These are phyloP conservation scores for Petrea volubilis DNA, from an alignment of 257 asterid genomes.

Conservation along the genomic window DNA sequence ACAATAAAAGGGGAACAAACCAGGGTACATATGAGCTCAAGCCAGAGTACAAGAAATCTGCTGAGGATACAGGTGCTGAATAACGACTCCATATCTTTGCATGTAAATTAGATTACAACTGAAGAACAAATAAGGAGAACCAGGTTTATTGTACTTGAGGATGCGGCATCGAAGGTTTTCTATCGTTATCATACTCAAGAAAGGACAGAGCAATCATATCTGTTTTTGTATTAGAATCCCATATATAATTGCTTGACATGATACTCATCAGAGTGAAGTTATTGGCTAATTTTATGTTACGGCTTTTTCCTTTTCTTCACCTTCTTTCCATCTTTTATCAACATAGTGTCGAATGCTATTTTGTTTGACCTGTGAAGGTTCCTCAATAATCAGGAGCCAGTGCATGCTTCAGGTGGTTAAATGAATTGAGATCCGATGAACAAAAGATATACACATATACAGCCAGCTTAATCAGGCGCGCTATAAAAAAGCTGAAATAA, in stretches of 20 bases:
- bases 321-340: conserved; percentile 7
- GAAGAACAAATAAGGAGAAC: conserved; percentile 18
- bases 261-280: conserved; percentile 1
- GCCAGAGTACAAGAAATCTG: conserved; percentile 92
- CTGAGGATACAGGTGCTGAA: conserved; percentile 75
- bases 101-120: conserved; percentile 34
- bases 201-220: neutral
- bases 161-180: neutral
- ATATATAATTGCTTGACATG: neutral
- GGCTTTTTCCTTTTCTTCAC: neutral
- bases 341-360: conserved; percentile 1
- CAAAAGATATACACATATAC: too few relatives aligned
- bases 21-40: conserved; percentile 95
- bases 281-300: neutral
- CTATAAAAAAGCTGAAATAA: too few relatives aligned
- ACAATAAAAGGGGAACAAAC: conserved; percentile 89
- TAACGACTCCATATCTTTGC: conserved; percentile 27
- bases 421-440: too few relatives aligned
- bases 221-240: conserved; percentile 2
- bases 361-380: too few relatives aligned
- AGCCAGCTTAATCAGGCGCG: too few relatives aligned
- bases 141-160: conserved; percentile 6
- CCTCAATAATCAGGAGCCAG: too few relatives aligned
- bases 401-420: too few relatives aligned
- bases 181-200: neutral